Conservation (phyloP, 768 basidiomycete species). For the Mycena alexandri region DNA sequence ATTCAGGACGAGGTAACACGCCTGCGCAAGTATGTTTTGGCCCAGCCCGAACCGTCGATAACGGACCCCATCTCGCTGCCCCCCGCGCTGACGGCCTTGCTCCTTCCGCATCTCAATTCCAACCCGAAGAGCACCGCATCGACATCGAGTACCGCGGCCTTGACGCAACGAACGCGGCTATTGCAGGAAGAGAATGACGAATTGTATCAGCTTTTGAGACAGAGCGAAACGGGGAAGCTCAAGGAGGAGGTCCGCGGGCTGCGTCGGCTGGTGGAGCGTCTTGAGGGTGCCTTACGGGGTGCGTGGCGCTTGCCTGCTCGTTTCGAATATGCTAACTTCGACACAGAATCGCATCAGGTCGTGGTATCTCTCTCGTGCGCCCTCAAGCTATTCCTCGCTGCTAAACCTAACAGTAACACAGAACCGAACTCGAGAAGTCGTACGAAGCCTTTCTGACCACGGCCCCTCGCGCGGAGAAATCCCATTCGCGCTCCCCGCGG, state of each 20-base stretch:
- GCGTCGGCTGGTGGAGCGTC: slow-evolving; percentile 72
- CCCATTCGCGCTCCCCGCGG: slow-evolving; percentile 62
- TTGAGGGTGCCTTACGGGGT: slow-evolving; percentile 87
- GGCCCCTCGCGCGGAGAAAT: slow-evolving; percentile 57
- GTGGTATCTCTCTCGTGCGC: slow-evolving; percentile 81
- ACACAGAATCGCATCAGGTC: slow-evolving; percentile 81
- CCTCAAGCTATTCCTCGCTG: slow-evolving; percentile 16
- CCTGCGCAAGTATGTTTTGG: slow-evolving; percentile 73
- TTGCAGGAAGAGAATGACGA: slow-evolving; percentile 93
- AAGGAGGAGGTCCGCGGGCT: slow-evolving; percentile 86
- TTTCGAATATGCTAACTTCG: slow-evolving; percentile 1
- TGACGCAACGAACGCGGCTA: slow-evolving; percentile 78
- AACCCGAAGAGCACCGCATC: slow-evolving; percentile 47
- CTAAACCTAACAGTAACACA: slow-evolving; percentile 43
- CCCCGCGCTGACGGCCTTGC: slow-evolving; percentile 73
- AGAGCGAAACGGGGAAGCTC: slow-evolving; percentile 81
- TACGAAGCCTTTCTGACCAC: slow-evolving; percentile 70
- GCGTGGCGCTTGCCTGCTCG: slow-evolving; percentile 35
- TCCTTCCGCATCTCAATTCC: slow-evolving; percentile 75
- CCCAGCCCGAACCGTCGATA: slow-evolving; percentile 69
- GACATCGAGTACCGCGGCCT: slow-evolving; percentile 64
- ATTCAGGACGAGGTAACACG: slow-evolving; percentile 80
- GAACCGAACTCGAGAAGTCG: slow-evolving; percentile 83
- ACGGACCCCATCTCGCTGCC: slow-evolving; percentile 79
- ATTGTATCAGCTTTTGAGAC: slow-evolving; percentile 79